Base-by-base conservation (phyloP, 192 early-diverging fungal genomes). In the Thamnidium elegans region DNA sequence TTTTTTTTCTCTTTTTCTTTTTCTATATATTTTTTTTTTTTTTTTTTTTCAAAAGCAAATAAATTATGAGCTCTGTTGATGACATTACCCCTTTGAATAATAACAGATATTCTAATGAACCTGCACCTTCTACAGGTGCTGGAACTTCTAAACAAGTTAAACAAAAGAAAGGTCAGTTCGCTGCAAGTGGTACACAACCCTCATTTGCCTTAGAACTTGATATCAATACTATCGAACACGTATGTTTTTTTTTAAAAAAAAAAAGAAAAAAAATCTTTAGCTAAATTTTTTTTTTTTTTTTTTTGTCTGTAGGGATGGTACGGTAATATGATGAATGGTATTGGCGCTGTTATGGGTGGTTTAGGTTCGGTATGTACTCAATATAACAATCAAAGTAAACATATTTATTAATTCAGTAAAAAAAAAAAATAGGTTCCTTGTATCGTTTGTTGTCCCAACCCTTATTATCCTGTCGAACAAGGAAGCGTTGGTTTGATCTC, bases 401-500 rank as follows among this genome's bases (percentile, higher is more conserved):
- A 48, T 26, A 23, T 15, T 15, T 36, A 15, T 30, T 62, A 3
- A 52, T 10, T 23, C 34, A 47, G 19, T 20, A 45, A 11, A 30
- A 53, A 31, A 50, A 32, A 63, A 5, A 32, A 55, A 61, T 61
- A 76, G 74, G 58, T 72, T 30, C 82, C 82, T 26, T 69, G 70
- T 53, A 74, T 71, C 48, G 13, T 74, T 43, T 81, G 81, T 61
- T 83, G 64, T 20, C 83, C 83, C 26, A 91, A 85, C 59, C 89
- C 90, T 5, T 92, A 84, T 67, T 79, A 85, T 63, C 73, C 71
- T n/a, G 76, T 92, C 19, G 65, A 78, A 7, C 90, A 92, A 79
- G 90, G 90, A 53, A 65, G 68, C 54, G 90, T 92, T 11, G 90
- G 87, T 17, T 68, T 92, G 6, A 68, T 92, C 30, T 79, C 84